A percentile compares a stretch with the other conserved stretches of the same genome.
phyloP scores from a whole-genome alignment of 257 asterid species.

The Solanum chilense region DNA sequence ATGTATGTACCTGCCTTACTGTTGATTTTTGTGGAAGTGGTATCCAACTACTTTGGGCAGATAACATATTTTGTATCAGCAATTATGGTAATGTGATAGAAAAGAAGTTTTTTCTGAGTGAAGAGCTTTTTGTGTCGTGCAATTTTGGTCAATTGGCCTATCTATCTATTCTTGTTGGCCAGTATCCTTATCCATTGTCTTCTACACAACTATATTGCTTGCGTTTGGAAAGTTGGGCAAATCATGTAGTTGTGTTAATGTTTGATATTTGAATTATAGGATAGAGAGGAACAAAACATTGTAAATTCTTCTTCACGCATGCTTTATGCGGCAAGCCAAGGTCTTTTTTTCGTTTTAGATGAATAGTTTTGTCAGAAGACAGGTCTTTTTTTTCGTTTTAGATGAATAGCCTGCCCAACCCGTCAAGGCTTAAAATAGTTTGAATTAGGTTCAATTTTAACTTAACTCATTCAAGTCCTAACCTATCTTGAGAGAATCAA shows the following conservation, averaged over 20 bases:
- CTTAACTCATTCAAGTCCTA: no score
- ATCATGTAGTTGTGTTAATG: neutral
- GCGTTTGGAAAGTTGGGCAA: neutral
- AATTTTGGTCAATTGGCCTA: neutral
- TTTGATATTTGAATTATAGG: neutral
- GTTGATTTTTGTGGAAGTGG: neutral
- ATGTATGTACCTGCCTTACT: neutral
- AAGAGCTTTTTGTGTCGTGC: neutral
- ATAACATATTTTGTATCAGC: neutral
- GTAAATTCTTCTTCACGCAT: neutral
- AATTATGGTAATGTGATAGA: neutral
- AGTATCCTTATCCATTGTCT: neutral
- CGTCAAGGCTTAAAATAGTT: no score
- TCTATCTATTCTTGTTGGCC: neutral
- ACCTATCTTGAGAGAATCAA: no score
- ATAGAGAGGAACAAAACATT: neutral
- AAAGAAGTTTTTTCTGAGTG: neutral
- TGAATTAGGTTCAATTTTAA: no score
- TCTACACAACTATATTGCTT: neutral
- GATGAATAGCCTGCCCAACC: neutral
- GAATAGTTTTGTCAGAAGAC: neutral
- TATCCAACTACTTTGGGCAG: neutral
- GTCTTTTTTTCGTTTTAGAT: neutral
- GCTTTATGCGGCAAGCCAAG: neutral
- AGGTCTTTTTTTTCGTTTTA: no score